These are phyloP conservation scores for Phaseolus lunatus DNA, from an alignment of 306 rosid species.

Conservation along the genomic window DNA sequence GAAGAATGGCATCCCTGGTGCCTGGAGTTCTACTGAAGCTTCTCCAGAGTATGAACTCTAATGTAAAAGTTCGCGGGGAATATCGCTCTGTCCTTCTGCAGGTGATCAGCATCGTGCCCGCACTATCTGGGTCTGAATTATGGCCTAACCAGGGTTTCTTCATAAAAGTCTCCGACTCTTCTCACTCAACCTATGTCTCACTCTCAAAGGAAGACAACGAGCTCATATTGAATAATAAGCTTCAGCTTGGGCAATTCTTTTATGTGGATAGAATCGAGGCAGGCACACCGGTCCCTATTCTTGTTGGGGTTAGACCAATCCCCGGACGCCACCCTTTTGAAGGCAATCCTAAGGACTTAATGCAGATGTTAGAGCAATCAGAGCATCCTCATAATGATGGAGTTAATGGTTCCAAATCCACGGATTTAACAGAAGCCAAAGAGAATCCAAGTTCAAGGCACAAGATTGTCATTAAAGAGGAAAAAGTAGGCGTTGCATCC, in stretches of 20 bases:
- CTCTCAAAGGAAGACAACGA: constrained; percentile 84
- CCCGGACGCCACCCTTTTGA: constrained; percentile 83
- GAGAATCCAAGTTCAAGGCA: constrained; percentile 61
- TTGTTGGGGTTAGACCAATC: constrained; percentile 75
- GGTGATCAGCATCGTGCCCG: constrained; percentile 87
- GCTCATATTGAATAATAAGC: constrained; percentile 78
- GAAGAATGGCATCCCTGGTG: constrained; percentile 80
- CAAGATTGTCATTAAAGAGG: constrained; percentile 84
- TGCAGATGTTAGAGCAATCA: constrained; percentile 86
- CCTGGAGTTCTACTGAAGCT: constrained; percentile 91
- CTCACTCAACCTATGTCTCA: constrained; percentile 86
- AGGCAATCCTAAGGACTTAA: constrained; percentile 90
- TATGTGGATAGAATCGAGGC: constrained; percentile 72
- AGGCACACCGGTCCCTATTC: constrained; percentile 82
- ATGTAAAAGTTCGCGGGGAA: constrained; percentile 79
- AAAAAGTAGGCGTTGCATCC: constrained; percentile 76
- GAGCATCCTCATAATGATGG: constrained; percentile 46
- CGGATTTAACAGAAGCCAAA: constrained; percentile 55
- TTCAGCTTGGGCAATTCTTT: constrained; percentile 95
- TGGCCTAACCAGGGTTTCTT: constrained; percentile 94
- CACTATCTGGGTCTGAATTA: constrained; percentile 79
- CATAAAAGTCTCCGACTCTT: constrained; percentile 89
- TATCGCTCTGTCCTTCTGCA: constrained; percentile 86
- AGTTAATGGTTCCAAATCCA: constrained; percentile 42
- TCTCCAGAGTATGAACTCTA: constrained; percentile 75